Evolutionary conservation across 192 early-diverging fungal species (phyloP), one percentile per base, ranked within the genome.

Genomic region (Dispira simplex): DNA sequence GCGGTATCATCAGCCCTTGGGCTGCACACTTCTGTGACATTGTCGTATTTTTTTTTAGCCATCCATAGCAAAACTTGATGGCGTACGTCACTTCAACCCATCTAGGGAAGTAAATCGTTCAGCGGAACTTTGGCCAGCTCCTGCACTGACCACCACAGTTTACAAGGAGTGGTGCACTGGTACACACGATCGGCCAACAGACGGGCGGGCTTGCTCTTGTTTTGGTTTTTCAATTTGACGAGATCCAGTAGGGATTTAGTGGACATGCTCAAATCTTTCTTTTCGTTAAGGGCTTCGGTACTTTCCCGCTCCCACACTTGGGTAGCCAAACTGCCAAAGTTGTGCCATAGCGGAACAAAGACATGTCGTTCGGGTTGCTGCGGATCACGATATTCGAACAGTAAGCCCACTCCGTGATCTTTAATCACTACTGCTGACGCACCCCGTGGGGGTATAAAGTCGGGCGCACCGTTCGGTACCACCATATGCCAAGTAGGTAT

Each of bases 211-310:
- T 44, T 27, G 12, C 32, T 44, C 39, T 43, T 60, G 32, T 28
- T 60, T 44, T 60, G 58, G 58, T 60, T 60, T 44, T 60, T 60
- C 58, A 44, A 51, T 44, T 44, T 60, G 58, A 21, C 26, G 14
- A 60, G 44, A 3, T 60, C 58, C 58, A 60, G 58, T 14, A 11
- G 43, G 14, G 32, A 60, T 44, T 60, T 60, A 32, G 58, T 60
- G 14, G 58, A 44, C 39, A 44, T 60, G 39, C 14, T 44, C 58
- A 12, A 10, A 43, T 60, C 39, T 11, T 44, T 27, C 26, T 43
- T 44, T 18, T 60, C 58, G 21, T 60, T 44, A 18, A 10, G 9
- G 21, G 58, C 9, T 18, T 44, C 58, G 14, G 58, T 32, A 21
- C 32, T 60, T 14, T 60, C 58, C 32, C 44, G 32, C 13, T 60